Base-by-base conservation (phyloP, 2,329 filamentous ascomycete genomes). In the Talaromyces rugulosus region DNA sequence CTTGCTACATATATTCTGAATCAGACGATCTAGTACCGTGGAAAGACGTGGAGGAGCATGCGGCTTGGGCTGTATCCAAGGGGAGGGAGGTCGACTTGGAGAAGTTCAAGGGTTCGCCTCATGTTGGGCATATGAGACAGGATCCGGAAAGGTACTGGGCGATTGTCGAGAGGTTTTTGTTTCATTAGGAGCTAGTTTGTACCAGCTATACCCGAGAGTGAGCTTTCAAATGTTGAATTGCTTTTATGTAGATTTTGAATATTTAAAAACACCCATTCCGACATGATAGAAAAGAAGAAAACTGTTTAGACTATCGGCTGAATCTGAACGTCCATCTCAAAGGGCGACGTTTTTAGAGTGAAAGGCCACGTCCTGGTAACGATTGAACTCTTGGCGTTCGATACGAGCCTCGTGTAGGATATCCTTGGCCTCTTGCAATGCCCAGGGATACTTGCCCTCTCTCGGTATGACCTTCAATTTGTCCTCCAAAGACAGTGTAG, bases 1-100 rank as follows among this genome's bases (percentile, higher is more conserved):
- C 27, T 1, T 77, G 73, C 62, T 79, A 79, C 66, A 70, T 78
- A 0, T 79, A 78, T 59, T 77, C 75, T 2, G 73, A 77, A 47
- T 55, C 66, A 16, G 77, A 79, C 68, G 71, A 74, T 14, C 63
- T 78, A 64, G 71, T 78, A 12, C 53, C 69, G 16, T 74, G 67
- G 65, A 64, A 64, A 50, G 72, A 77, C 64, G 73, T 77, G 7
- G 76, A 78, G 64, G 68, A 65, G 36, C 76, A 79, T 70, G 73
- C 74, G 1, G 60, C 55, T 8, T 64, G 72, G 12, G 71, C 77
- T 30, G 72, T 71, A 61, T 56, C 65, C 2, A 71, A 64, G 58
- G 71, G 72, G 1, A 75, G 72, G 65, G 30, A 57, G 11, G 77
- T 79, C 16, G 64, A 65, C 23, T 69, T 68, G 51, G 76, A 78